Evolutionary conservation across 176 grass and related monocot genomes (phyloP).

Genomic region (Zea mays): Zm-B73-REFERENCE-NAM-5.0 NC_050096.1:293796501-293797000

Average conservation of each 20-base stretch:
- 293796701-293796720: conserved; percentile 77
- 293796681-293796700: conserved; percentile 17
- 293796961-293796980: not conserved
- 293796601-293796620: not conserved
- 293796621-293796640: not conserved
- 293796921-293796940: conserved; percentile 65
- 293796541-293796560: conserved; percentile 10
- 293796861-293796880: conserved; percentile 87
- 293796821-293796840: conserved; percentile 21
- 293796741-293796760: not conserved
- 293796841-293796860: conserved; percentile 76
- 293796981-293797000: conserved; percentile 3
- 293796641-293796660: not conserved
- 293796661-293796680: conserved; percentile 3
- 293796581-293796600: conserved; percentile 43
- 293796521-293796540: conserved; percentile 20
- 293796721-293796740: conserved; percentile 89
- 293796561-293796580: conserved; percentile 9
- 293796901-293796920: conserved; percentile 80
- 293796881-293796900: conserved; percentile 93
- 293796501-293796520: not conserved
- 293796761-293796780: no score
- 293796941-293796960: conserved; percentile 18
- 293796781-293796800: conserved; percentile 23
- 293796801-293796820: conserved; percentile 23